Evolutionary conservation across 805 yeast species (phyloP).

Genomic region (Pichia heedii): DNA sequence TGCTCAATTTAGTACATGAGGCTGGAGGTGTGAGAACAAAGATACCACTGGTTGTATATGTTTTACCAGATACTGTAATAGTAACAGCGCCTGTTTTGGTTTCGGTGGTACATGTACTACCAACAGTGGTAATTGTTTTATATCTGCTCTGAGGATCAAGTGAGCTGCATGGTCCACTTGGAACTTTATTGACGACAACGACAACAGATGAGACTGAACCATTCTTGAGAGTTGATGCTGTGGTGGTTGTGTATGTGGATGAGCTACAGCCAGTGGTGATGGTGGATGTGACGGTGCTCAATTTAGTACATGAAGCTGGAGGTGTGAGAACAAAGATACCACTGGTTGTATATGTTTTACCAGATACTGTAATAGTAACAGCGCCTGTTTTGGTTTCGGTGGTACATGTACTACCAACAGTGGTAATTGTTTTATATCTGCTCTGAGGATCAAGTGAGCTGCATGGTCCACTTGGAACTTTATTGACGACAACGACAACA

Average conservation of each 20-base stretch:
- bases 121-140: background rate
- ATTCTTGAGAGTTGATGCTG: background rate
- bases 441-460: background rate
- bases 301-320: background rate
- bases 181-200: background rate
- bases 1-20: background rate
- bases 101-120: no score
- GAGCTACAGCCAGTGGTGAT: background rate
- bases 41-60: background rate
- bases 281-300: background rate
- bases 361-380: conserved; percentile 1
- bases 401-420: background rate
- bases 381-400: background rate
- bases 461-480: background rate
- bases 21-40: background rate
- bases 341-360: background rate
- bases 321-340: background rate
- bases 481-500: background rate
- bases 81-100: no score
- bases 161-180: no score
- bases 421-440: background rate
- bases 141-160: no score
- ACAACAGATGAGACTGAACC: background rate
- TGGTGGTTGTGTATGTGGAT: background rate
- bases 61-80: no score